Conservation (phyloP, 805 yeast genomes). For the Ogataea pilisensis region DNA sequence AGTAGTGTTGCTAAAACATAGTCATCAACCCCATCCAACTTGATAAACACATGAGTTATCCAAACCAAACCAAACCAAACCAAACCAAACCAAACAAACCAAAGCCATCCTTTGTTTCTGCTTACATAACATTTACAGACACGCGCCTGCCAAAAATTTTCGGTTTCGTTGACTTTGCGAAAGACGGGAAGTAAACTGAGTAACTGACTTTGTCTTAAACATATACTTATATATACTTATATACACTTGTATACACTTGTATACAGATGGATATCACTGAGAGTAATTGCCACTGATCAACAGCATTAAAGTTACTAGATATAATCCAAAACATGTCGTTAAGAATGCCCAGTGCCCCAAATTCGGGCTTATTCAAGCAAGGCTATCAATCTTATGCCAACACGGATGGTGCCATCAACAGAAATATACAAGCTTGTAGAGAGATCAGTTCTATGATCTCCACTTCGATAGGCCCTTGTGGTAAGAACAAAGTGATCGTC, state of each 20-base stretch:
- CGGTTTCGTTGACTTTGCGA: not conserved
- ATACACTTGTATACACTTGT: too few species aligned
- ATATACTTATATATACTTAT: too few species aligned
- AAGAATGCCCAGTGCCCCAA: slow-evolving; percentile 88
- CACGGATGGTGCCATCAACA: slow-evolving; percentile 90
- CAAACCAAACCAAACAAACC: not conserved
- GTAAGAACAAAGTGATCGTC: slow-evolving; percentile 92
- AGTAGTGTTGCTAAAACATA: too few species aligned
- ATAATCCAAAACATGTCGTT: slow-evolving; percentile 86
- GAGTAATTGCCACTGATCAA: too few species aligned
- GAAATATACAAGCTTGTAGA: slow-evolving; percentile 91
- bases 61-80: too few species aligned
- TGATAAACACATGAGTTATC: too few species aligned
- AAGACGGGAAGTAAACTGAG: too few species aligned
- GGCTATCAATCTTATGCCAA: slow-evolving; percentile 85
- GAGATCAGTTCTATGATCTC: slow-evolving; percentile 89
- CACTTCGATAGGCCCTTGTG: slow-evolving; percentile 96
- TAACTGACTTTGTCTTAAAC: too few species aligned
- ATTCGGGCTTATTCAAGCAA: slow-evolving; percentile 89
- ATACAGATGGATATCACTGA: too few species aligned
- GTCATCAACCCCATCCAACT: too few species aligned
- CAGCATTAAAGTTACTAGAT: too few species aligned
- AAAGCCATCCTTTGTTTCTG: not conserved
- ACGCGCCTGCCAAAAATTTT: not conserved
- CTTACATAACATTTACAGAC: not conserved